Base-by-base conservation (phyloP, 2,329 filamentous ascomycete genomes). In the Ophiosphaerella narmari region DNA sequence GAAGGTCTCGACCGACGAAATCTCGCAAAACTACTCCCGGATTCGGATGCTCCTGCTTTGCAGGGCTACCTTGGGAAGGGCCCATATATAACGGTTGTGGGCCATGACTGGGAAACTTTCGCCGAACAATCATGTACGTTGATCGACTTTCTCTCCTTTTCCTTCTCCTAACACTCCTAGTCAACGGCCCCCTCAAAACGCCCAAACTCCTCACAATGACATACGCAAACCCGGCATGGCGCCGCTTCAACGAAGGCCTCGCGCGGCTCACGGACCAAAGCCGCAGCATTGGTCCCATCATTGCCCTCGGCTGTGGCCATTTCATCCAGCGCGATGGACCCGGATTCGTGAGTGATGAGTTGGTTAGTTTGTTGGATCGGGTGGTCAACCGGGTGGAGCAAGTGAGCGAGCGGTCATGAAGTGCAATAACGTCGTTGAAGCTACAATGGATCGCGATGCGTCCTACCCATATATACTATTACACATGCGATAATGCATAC, bases 271-370 rank as follows among this genome's bases (percentile, higher is more conserved):
- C 77, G 0, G 68, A 67, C 4, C 43, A 61, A 0, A 71, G 72
- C 9, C 74, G 63, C 32, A 73, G 71, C 16, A 75, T 75, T 35
- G 78, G 78, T 0, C 77, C 76, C 2, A 58, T 81, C 11, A 74
- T 79, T 36, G 81, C 80, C 1, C 68, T 73, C 7, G 72, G 74
- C 0, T 80, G 79, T 31, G 81, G 81, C 0, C 81, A 84, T 63
- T 83, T 84, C 48, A 77, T 85, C 21, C 83, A 85, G 55, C 72
- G 68, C 32, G 82, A 84, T 52, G 76, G 79, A 24, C 82, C 82
- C 3, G 67, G 50, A 1, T 73, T 72, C 48, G 70, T 72, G 18
- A 62, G 60, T 33, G 64, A 66, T 44, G 68, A 73, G 52, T 35
- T 74, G 48, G 60, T 60, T 12, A 61, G 53, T 43, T 49, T 74